Base-by-base conservation (phyloP, 2,329 filamentous ascomycete genomes). In the Ophiostoma ips region DNA sequence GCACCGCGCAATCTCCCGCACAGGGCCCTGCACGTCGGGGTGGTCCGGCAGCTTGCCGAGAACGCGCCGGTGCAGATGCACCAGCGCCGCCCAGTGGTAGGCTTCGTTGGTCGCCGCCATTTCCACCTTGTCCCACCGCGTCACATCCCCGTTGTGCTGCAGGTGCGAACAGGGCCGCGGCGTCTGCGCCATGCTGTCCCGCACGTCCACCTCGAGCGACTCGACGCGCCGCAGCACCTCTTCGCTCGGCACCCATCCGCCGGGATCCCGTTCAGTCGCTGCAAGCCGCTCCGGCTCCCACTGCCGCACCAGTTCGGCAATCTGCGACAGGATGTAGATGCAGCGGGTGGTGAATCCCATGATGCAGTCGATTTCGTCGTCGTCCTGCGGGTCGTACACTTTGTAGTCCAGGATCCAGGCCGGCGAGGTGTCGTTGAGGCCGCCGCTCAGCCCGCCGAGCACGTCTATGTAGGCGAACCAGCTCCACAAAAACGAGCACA, bases 391-490 rank as follows among this genome's bases (percentile, higher is more conserved):
- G 51, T 73, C 72, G 53, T 77, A 73, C 11, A 71, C 63, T 33
- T 65, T 63, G 55, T 70, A 66, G 57, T 71, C 71, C 63, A 76
- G 63, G 68, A 79, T 61, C 70, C 71, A 64, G 55, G 69, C 57
- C 50, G 66, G 70, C 9, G 77, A 66, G 0, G 76, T 73, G 19
- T 70, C 70, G 33, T 71, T 71, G 33, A 69, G 69, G 46, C 68
- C 43, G 15, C 83, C 84, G 50, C 69, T 81, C 24, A 94, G 69
- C 38, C 78, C 81, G 21, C 85, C 87, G 50, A 92, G 68, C 1
- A 92, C 79, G 59, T 92, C 86, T 18, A 94, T 73, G 63, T 92
- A 92, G 2, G 83, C 83, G 55, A 92, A 83, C 87, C 87, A 94
- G 52, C 84, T 79, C 56, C 78, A 81, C 10, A 92, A 72, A 60